phyloP scores from a whole-genome alignment of 495 filamentous ascomycete genomes.

The Annulohypoxylon nitens region DNA sequence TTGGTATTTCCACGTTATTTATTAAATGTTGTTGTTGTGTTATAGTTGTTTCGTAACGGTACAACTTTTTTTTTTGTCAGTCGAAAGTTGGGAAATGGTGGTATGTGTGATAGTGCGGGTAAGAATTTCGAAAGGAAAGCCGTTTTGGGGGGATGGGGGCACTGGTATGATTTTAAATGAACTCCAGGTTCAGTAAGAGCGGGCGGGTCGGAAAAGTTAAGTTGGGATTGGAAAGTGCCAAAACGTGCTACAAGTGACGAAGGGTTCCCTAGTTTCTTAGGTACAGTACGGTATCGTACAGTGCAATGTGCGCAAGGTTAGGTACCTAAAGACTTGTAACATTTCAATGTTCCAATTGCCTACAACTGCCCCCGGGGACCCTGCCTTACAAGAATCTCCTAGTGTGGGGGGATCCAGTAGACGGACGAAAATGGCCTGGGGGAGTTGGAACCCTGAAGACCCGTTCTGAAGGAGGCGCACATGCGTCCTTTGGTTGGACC shows the following conservation, averaged over 20 bases:
- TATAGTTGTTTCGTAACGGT: slow-evolving; percentile 21
- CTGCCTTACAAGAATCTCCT: slow-evolving; percentile 44
- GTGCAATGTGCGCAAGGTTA: slow-evolving; percentile 19
- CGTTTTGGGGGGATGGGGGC: slow-evolving; percentile 50
- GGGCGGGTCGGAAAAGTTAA: slow-evolving; percentile 50
- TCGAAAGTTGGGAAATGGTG: slow-evolving; percentile 43
- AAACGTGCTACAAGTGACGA: slow-evolving; percentile 43
- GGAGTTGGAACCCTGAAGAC: slow-evolving; percentile 45
- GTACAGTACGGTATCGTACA: slow-evolving; percentile 35
- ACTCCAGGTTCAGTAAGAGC: slow-evolving; percentile 37
- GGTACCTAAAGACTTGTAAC: slow-evolving; percentile 49
- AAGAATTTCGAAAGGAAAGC: slow-evolving; percentile 49
- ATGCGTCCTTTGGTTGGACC: slow-evolving; percentile 38
- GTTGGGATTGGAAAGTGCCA: slow-evolving; percentile 33
- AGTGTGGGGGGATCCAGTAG: slow-evolving; percentile 50
- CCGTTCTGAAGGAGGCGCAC: slow-evolving; percentile 43
- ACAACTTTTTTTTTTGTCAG: slow-evolving; percentile 22
- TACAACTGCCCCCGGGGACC: slow-evolving; percentile 34
- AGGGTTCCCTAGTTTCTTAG: slow-evolving; percentile 10
- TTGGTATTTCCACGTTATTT: slow-evolving; percentile 1
- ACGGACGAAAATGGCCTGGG: slow-evolving; percentile 47
- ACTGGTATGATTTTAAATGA: slow-evolving; percentile 54
- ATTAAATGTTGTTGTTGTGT: slow-evolving; percentile 15
- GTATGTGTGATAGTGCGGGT: slow-evolving; percentile 44
- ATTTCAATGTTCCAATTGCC: slow-evolving; percentile 44